phyloP scores from a whole-genome alignment of 1,284 basidiomycete species.

The Volvariella volvacea region DNA sequence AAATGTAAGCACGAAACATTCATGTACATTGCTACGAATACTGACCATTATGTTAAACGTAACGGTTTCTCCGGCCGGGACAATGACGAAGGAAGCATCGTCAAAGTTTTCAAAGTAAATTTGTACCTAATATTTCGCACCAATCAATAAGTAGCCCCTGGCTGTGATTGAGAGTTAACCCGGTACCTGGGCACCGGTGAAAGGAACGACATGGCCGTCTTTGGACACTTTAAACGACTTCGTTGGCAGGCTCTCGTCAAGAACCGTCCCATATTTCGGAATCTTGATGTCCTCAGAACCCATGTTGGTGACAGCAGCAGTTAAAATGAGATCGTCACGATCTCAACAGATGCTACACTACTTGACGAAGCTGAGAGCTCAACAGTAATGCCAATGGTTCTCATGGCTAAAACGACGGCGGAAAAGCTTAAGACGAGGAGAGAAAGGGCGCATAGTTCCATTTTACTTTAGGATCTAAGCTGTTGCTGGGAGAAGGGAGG shows the following conservation, averaged over 20 bases:
- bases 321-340: constrained; percentile 34
- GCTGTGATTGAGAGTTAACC: constrained; percentile 2
- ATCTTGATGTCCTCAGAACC: constrained; percentile 30
- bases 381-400: constrained; percentile 24
- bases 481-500: no score
- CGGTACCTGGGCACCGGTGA: constrained; percentile 37
- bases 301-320: constrained; percentile 31
- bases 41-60: constrained; percentile 32
- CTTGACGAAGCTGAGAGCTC: constrained; percentile 22
- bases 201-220: constrained; percentile 30
- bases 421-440: no score
- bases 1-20: not conserved
- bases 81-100: constrained; percentile 32
- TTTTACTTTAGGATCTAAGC: no score
- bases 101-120: constrained; percentile 29
- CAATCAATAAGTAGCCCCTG: not conserved
- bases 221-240: constrained; percentile 37
- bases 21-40: not conserved
- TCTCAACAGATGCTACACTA: constrained; percentile 27
- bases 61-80: constrained; percentile 33
- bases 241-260: constrained; percentile 35
- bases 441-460: no score
- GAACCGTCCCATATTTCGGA: constrained; percentile 36
- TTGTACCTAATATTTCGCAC: constrained; percentile 19
- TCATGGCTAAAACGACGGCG: constrained; percentile 17